Conservation (phyloP, 1,284 basidiomycete species). For the Cutaneotrichosporon sp. region DNA sequence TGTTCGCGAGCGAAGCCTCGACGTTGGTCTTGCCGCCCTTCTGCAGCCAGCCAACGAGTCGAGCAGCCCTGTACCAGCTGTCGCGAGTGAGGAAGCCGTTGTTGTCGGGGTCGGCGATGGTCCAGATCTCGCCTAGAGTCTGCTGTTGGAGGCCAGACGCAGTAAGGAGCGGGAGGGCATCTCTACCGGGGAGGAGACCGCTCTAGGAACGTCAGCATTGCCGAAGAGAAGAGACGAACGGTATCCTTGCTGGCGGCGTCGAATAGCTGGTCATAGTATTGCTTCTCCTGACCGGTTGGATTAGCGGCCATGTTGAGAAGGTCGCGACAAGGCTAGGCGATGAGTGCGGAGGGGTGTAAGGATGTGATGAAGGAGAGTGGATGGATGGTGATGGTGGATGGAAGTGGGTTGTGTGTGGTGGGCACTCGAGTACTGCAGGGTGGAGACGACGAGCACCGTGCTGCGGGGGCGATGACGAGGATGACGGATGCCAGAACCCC, state of each 20-base stretch:
- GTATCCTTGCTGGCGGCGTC: slow-evolving; percentile 46
- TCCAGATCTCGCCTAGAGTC: slow-evolving; percentile 91
- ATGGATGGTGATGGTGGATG: neutral
- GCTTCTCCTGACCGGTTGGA: slow-evolving; percentile 32
- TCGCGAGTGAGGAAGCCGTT: slow-evolving; percentile 86
- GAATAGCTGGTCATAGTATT: slow-evolving; percentile 53
- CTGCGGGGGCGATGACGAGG: neutral
- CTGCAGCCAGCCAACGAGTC: slow-evolving; percentile 92
- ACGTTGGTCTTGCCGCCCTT: slow-evolving; percentile 59
- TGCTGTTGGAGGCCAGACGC: slow-evolving; percentile 73
- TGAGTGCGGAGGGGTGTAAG: too few species aligned
- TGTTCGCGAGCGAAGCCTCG: slow-evolving; percentile 29
- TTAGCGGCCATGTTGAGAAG: slow-evolving; percentile 12
- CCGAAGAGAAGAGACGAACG: slow-evolving; percentile 31
- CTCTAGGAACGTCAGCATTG: slow-evolving; percentile 53
- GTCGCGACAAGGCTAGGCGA: too few species aligned
- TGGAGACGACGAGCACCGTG: too few species aligned
- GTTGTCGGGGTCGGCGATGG: slow-evolving; percentile 86
- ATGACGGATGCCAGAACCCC: too few species aligned
- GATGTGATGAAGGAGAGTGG: too few species aligned
- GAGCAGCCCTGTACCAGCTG: slow-evolving; percentile 78
- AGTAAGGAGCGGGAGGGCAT: slow-evolving; percentile 76
- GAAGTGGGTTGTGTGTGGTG: too few species aligned
- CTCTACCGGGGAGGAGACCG: slow-evolving; percentile 79
- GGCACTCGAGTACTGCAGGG: too few species aligned